Base-by-base conservation (phyloP, 116 monocot species). In the Dioscorea cayenensis region DNA sequence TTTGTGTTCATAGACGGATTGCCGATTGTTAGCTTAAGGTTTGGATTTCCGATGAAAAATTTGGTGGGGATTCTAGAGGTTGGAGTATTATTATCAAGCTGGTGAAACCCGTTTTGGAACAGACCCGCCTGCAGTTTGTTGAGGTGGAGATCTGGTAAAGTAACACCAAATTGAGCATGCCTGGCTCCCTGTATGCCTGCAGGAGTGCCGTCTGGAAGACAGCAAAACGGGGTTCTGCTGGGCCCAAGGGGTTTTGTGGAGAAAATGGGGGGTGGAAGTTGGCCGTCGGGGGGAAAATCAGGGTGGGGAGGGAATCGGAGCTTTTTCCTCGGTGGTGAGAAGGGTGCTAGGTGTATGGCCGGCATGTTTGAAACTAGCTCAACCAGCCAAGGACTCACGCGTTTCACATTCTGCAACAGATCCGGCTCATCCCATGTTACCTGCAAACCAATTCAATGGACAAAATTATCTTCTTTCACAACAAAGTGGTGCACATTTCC, bases 181-280 rank as follows among this genome's bases (percentile, higher is more conserved):
- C 94, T 94, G 94, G 94, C 84, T 94, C 94, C 94, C 94, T 94
- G 94, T 94, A 90, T 94, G 86, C 88, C 82, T 82, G 78, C 86
- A 75, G 87, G 82, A 77, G 86, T 69, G 73, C 82, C 63, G 73
- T 82, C 81, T 11, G 66, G 75, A 17, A 80, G 78, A 76, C 72
- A 85, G 71, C 78, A 78, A 68, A 70, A 65, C 21, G 80, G 81
- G 73, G 67, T 81, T 75, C 72, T 72, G 79, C 71, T 75, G 75
- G 78, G 71, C 63, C 68, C 80, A 28, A 80, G 73, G 76, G 82
- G 75, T 73, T 70, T 81, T 50, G 73, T 66, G 13, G 75, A 70
- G 68, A 84, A 84, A 8, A 73, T 38, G 17, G 79, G 80, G 49
- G 73, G 63, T 9, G 77, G 77, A 65, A 79, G 50, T 64, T 89